Conservation (phyloP, 306 rosid species). For the Dalbergia cultrata region DNA sequence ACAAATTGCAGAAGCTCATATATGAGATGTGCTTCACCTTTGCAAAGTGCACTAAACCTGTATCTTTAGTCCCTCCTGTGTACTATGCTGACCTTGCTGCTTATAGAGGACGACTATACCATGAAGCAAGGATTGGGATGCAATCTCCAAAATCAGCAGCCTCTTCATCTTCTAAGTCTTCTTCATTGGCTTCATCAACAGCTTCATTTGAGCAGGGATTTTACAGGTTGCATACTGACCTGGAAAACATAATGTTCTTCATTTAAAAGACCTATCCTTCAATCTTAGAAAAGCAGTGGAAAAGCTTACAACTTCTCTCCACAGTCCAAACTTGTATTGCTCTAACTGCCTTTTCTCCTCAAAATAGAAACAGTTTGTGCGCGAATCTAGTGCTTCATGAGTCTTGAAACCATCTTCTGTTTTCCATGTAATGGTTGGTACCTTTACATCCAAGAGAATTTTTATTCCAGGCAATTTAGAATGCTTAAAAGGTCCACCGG, state of each 20-base stretch:
- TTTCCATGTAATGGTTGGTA: conserved; percentile 9
- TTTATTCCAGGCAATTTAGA: not conserved
- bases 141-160: conserved; percentile 47
- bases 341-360: conserved; percentile 38
- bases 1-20: conserved; percentile 72
- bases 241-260: conserved; percentile 75
- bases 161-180: conserved; percentile 43
- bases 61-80: conserved; percentile 81
- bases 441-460: conserved; percentile 13
- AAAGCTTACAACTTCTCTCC: conserved; percentile 16
- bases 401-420: conserved; percentile 29
- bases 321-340: not conserved
- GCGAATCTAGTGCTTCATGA: conserved; percentile 60
- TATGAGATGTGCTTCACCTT: conserved; percentile 79
- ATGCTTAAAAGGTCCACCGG: not conserved
- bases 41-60: conserved; percentile 90
- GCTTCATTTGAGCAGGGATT: conserved; percentile 49
- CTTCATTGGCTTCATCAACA: conserved; percentile 44
- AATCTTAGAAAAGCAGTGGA: not conserved
- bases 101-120: conserved; percentile 78
- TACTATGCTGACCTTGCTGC: conserved; percentile 90
- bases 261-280: conserved; percentile 43
- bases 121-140: conserved; percentile 57
- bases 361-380: conserved; percentile 55
- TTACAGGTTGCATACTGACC: conserved; percentile 64